Percentiles rank a stretch among this genome's conserved stretches.
These are phyloP conservation scores for Camelina laxa DNA, from an alignment of 345 rosid genomes.

Conservation along the genomic window DNA sequence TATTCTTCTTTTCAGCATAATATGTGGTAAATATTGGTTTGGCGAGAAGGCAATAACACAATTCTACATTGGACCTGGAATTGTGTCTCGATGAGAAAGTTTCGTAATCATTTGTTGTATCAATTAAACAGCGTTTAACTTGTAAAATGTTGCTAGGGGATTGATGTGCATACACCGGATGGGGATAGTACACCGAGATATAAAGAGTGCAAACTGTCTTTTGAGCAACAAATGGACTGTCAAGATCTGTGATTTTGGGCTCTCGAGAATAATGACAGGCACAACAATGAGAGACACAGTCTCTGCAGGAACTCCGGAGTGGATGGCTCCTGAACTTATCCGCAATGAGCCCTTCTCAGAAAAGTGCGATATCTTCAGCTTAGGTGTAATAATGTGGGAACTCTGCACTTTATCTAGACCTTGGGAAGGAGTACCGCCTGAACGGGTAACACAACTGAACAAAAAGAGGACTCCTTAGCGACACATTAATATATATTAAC, in stretches of 20 bases:
- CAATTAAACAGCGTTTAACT: not conserved
- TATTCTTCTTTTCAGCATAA: not conserved
- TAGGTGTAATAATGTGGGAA: slow-evolving; percentile 99
- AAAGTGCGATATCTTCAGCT: slow-evolving; percentile 97
- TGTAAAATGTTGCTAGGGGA: slow-evolving; percentile 59
- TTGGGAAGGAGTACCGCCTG: slow-evolving; percentile 96
- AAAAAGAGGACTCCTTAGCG: slow-evolving; percentile 10
- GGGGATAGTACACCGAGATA: slow-evolving; percentile 94
- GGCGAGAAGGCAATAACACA: not conserved
- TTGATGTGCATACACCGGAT: slow-evolving; percentile 98
- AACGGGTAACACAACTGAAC: slow-evolving; percentile 59
- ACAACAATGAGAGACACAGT: slow-evolving; percentile 73
- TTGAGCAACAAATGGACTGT: slow-evolving; percentile 86
- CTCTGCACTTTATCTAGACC: slow-evolving; percentile 89
- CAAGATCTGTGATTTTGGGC: slow-evolving; percentile 99
- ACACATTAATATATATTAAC: not conserved
- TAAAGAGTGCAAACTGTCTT: slow-evolving; percentile 88
- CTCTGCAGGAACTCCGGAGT: slow-evolving; percentile 98
- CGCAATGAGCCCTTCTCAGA: slow-evolving; percentile 91
- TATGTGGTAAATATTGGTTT: not conserved
- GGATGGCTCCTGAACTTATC: slow-evolving; percentile 99
- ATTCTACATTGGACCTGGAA: not conserved
- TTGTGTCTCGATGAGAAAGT: slow-evolving; percentile 2
- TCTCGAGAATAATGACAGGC: slow-evolving; percentile 82
- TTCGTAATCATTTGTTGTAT: not conserved